These are phyloP conservation scores for Candida krabiensis DNA, from an alignment of 805 yeast genomes.

Conservation along the genomic window DNA sequence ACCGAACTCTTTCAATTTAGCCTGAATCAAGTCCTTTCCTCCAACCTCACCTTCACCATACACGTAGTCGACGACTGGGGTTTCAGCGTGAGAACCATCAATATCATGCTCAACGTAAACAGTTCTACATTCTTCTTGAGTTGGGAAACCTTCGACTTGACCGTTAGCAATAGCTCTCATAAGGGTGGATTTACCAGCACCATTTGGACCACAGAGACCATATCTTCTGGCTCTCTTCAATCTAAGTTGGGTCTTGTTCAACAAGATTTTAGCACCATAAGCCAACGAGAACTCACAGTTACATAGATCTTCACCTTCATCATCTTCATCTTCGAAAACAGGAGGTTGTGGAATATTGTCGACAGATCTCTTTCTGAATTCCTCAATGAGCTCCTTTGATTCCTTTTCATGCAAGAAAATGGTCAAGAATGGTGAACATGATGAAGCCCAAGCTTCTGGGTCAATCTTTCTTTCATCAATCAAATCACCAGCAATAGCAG, in stretches of 20 bases:
- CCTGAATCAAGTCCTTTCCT: slow-evolving; percentile 67
- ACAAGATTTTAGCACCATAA: slow-evolving; percentile 99
- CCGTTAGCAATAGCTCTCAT: slow-evolving; percentile 98
- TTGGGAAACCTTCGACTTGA: slow-evolving; percentile 99
- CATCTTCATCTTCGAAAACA: slow-evolving; percentile 86
- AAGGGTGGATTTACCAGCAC: slow-evolving; percentile 97
- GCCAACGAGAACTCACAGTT: slow-evolving; percentile 99
- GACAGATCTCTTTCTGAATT: slow-evolving; percentile 92
- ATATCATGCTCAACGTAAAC: slow-evolving; percentile 99
- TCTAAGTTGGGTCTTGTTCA: slow-evolving; percentile 98
- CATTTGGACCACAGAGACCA: slow-evolving; percentile 98
- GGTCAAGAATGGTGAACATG: slow-evolving; percentile 91
- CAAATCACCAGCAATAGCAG: slow-evolving; percentile 98
- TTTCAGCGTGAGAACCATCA: slow-evolving; percentile 97
- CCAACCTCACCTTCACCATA: slow-evolving; percentile 77
- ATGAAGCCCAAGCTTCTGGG: slow-evolving; percentile 86
- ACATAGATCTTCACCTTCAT: slow-evolving; percentile 99
- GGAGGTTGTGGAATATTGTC: slow-evolving; percentile 98
- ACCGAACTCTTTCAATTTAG: slow-evolving; percentile 83
- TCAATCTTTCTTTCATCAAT: slow-evolving; percentile 97
- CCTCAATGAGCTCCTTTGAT: slow-evolving; percentile 88
- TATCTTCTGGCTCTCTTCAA: slow-evolving; percentile 98
- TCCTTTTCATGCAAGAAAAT: slow-evolving; percentile 92
- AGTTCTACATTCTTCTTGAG: slow-evolving; percentile 98
- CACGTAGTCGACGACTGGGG: slow-evolving; percentile 91